phyloP scores from a whole-genome alignment of 495 filamentous ascomycete genomes.

The Trichoderma asperelloides region DNA sequence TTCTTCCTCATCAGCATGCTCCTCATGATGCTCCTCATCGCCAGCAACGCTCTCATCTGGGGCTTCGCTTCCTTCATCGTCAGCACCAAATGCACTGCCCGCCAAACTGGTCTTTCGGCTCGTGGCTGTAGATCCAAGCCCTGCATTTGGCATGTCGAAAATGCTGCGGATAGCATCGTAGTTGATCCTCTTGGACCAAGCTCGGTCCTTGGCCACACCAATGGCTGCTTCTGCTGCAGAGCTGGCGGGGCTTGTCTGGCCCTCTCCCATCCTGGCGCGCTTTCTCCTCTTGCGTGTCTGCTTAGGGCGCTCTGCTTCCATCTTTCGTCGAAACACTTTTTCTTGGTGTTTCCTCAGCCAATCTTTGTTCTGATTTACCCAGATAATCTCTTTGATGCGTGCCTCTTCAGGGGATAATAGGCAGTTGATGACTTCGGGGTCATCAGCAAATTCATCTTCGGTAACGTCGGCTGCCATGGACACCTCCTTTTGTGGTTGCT shows the following conservation, averaged over 20 bases:
- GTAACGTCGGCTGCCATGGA: slow-evolving; percentile 50
- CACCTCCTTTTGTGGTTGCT: slow-evolving; percentile 20
- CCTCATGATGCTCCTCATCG: slow-evolving; percentile 11
- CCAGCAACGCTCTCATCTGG: slow-evolving; percentile 4
- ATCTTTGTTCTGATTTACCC: slow-evolving; percentile 88
- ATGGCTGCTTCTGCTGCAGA: slow-evolving; percentile 65
- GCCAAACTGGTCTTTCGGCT: slow-evolving; percentile 20
- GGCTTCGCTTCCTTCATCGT: slow-evolving; percentile 10
- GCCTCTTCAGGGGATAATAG: slow-evolving; percentile 61
- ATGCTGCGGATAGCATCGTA: slow-evolving; percentile 59
- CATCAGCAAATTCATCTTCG: slow-evolving; percentile 73
- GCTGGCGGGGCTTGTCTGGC: slow-evolving; percentile 43
- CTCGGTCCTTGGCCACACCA: slow-evolving; percentile 62
- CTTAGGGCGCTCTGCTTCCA: slow-evolving; percentile 47
- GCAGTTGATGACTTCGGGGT: slow-evolving; percentile 75
- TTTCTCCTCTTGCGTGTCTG: slow-evolving; percentile 39
- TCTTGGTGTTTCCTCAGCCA: slow-evolving; percentile 77
- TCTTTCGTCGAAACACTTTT: slow-evolving; percentile 58
- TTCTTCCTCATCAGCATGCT: slow-evolving; percentile 14
- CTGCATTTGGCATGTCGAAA: slow-evolving; percentile 29
- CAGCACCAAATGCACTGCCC: slow-evolving; percentile 14
- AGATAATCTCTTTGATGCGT: slow-evolving; percentile 74
- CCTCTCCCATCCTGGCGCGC: slow-evolving; percentile 49
- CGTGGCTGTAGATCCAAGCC: slow-evolving; percentile 22
- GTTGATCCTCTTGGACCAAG: slow-evolving; percentile 74